Conservation (phyloP, 1,139 yeast species). For the Pneumocystis oryctolagi region DNA sequence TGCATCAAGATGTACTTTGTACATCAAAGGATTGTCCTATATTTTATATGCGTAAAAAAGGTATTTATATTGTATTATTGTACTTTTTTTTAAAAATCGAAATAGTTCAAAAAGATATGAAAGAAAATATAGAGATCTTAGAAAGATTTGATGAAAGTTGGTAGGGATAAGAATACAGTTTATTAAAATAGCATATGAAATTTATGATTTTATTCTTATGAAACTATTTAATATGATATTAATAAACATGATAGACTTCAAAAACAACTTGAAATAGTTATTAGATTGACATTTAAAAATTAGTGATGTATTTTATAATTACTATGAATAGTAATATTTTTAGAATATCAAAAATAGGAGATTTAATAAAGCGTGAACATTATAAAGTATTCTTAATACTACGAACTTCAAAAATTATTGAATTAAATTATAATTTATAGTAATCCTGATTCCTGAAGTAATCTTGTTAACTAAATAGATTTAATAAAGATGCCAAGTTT, state of each 20-base stretch:
- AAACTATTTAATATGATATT: neutral
- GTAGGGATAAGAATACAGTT: constrained; percentile 6
- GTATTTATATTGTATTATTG: neutral
- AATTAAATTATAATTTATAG: constrained; percentile 5
- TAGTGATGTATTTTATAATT: neutral
- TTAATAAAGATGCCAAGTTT: neutral
- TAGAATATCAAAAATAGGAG: neutral
- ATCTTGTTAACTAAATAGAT: constrained; percentile 11
- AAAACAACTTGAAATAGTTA: neutral
- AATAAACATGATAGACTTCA: neutral
- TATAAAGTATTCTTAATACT: neutral
- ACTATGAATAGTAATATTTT: neutral
- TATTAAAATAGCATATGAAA: neutral
- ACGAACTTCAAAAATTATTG: neutral
- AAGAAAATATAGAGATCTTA: constrained; percentile 14
- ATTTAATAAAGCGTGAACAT: neutral
- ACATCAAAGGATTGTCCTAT: constrained; percentile 95
- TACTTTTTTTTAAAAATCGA: neutral
- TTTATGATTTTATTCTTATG: neutral
- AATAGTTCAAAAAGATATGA: constrained; percentile 50
- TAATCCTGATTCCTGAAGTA: constrained; percentile 17
- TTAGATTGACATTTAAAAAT: neutral
- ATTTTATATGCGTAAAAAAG: constrained; percentile 91
- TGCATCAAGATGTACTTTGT: constrained; percentile 91
- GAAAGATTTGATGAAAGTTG: constrained; percentile 14